Evolutionary conservation across 768 basidiomycete genomes (phyloP), one percentile per base, ranked within the genome.

Genomic region (Hericium alpestre): DNA sequence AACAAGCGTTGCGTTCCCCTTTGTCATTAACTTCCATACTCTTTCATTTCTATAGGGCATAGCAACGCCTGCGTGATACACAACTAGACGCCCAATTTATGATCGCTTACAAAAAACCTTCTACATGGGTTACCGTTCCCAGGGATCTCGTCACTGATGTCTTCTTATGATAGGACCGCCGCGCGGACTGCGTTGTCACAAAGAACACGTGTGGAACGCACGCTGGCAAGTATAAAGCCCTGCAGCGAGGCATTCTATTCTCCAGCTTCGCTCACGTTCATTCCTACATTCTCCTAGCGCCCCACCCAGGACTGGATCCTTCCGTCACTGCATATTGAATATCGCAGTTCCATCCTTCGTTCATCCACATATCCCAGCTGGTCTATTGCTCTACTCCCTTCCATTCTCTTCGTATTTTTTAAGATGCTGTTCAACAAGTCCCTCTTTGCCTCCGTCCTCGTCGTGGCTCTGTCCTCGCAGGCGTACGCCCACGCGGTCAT

Each of bases 401-500:
- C n/a, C 20, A n/a, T 46, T 46, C 20, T 46, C 43, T 18, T 18
- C 43, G 20, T 18, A 46, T 3, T 6, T 15, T 46, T 20, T 20
- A n/a, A 46, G 15, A 46, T 18, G 15, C 65, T 70, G 64, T 64
- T 68, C 61, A 59, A 61, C 57, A 68, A 66, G 59, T 48, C 55
- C 55, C 56, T 69, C 59, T 61, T 69, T 41, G 60, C 67, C 38
- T 60, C 66, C 40, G 62, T 64, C 39, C 58, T 74, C 56, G 60
- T 70, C 52, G 60, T 75, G 25, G 67, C 69, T 16, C 61, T 74
- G 22, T 63, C 69, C 43, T 65, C 72, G 32, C 72, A 74, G 58
- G 75, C 63, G 11, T 76, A 78, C 56, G 74, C 77, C 3, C 76
- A 79, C 56, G 74, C 77, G 3, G 68, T 65, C 1, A 68, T 80